A percentile compares a stretch with the other conserved stretches of the same genome.
These are phyloP conservation scores for Suillus discolor DNA, from an alignment of 768 basidiomycete genomes.

Conservation along the genomic window DNA sequence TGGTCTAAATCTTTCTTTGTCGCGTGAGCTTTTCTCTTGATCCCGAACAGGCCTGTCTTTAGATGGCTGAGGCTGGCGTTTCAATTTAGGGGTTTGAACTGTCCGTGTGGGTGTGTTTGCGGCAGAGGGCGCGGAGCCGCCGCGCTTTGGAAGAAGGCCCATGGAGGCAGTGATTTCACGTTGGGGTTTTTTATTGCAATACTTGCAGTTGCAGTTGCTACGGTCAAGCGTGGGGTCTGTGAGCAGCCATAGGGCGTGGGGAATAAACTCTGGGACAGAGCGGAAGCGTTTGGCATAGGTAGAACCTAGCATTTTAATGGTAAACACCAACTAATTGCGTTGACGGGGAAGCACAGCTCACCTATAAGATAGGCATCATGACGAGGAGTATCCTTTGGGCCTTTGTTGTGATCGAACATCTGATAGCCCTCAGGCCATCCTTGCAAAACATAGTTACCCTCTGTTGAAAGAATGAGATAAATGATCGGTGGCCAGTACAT, in stretches of 20 bases:
- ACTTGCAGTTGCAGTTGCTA: conserved; percentile 70
- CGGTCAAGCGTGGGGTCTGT: conserved; percentile 50
- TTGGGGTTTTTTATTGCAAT: conserved; percentile 71
- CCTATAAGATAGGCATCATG: conserved; percentile 83
- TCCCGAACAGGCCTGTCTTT: conserved; percentile 12
- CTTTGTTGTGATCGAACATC: conserved; percentile 78
- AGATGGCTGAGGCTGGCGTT: conserved; percentile 11
- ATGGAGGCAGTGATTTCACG: conserved; percentile 67
- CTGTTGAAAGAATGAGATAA: conserved; percentile 30
- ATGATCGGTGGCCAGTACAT: conserved; percentile 6
- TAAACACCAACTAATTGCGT: neutral
- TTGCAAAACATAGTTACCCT: conserved; percentile 61
- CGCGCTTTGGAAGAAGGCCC: conserved; percentile 41
- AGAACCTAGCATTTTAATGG: conserved; percentile 37
- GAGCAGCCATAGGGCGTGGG: conserved; percentile 82
- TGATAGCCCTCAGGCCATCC: conserved; percentile 69
- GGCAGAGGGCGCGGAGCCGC: conserved; percentile 30
- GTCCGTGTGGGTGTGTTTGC: conserved; percentile 17
- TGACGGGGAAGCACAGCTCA: conserved; percentile 31
- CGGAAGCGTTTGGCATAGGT: conserved; percentile 58
- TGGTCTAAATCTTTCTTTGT: conserved; percentile 32
- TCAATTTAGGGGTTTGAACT: conserved; percentile 23
- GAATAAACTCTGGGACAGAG: conserved; percentile 83
- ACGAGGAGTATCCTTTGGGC: conserved; percentile 51
- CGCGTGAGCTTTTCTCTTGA: conserved; percentile 1